Evolutionary conservation across 495 filamentous ascomycete genomes (phyloP), one percentile per base, ranked within the genome.

Genomic region (Aspergillus steynii): DNA sequence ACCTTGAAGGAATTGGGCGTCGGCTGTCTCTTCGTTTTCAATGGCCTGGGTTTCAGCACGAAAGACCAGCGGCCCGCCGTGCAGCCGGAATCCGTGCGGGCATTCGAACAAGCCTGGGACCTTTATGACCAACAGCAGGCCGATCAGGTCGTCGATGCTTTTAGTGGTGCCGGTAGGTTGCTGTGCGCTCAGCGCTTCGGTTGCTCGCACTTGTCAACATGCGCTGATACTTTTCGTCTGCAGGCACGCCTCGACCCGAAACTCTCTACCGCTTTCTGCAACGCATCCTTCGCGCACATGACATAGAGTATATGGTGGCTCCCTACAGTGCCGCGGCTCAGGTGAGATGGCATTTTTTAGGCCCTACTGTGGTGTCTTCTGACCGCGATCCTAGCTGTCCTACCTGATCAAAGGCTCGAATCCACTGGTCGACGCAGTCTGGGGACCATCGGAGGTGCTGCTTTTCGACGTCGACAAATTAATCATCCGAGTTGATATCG

Each of bases 271-370:
- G 83, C 32, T 85, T 90, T 58, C 76, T 99, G 20, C 91, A 94
- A 72, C 77, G 82, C 46, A 86, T 92, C 34, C 80, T 98, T 34
- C 75, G 80, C 58, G 81, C 90, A 57, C 82, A 87, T 59, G 82
- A 82, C 4, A 78, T 97, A 48, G 82, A 90, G 45, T 96, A 93
- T 71, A 83, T 91, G 54, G 90, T 97, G 54, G 90, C 96, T 14
- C 96, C 95, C 3, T 97, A 93, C 74, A 90, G 88, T 68, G 91
- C 94, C 50, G 88, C 90, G 61, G 90, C 92, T 53, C 94, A 98
- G 85, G 92, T 96, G 76, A 62, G 63, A 58, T 52, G 27, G 57
- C 45, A 34, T 3, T 7, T 1, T 31, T 15, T 31, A 7, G 15
- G 14, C 26, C 15, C 14, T 9, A 6, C 15, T 31, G 27, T 6